These are phyloP conservation scores for Ustilago vetiveriae DNA, from an alignment of 1,284 basidiomycete genomes.

Conservation along the genomic window DNA sequence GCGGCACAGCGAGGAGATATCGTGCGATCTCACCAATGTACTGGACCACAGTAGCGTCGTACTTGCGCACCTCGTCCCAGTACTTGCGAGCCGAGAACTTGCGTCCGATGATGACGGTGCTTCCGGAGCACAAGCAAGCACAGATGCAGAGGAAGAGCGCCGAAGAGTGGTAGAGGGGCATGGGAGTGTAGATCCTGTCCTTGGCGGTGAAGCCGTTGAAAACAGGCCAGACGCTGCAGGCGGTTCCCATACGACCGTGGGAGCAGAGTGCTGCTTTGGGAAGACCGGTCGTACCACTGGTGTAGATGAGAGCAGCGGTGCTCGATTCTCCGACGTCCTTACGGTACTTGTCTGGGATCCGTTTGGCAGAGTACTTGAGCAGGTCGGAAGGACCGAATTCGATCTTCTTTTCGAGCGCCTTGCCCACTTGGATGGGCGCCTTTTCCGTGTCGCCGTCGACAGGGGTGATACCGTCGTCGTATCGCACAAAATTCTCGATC, in stretches of 20 bases:
- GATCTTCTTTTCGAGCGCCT: slow-evolving; percentile 33
- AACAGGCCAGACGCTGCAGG: slow-evolving; percentile 53
- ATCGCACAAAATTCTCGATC: slow-evolving; percentile 50
- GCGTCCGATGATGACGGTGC: slow-evolving; percentile 67
- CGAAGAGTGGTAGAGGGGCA: slow-evolving; percentile 65
- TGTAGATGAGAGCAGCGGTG: slow-evolving; percentile 59
- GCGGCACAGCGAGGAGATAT: slow-evolving; percentile 66
- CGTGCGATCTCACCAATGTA: slow-evolving; percentile 67
- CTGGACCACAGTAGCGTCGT: slow-evolving; percentile 66
- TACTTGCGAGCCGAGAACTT: slow-evolving; percentile 66
- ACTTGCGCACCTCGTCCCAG: slow-evolving; percentile 65
- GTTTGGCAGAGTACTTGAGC: slow-evolving; percentile 41
- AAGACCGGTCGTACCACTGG: slow-evolving; percentile 61
- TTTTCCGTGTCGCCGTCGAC: slow-evolving; percentile 47
- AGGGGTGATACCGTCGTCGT: slow-evolving; percentile 59
- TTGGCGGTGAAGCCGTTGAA: slow-evolving; percentile 48
- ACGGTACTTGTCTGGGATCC: slow-evolving; percentile 43
- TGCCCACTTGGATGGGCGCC: slow-evolving; percentile 17
- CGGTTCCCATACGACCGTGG: slow-evolving; percentile 64
- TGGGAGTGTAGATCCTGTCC: slow-evolving; percentile 67
- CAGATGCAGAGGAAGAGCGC: slow-evolving; percentile 65
- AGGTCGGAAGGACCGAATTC: slow-evolving; percentile 51
- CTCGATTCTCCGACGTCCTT: slow-evolving; percentile 41
- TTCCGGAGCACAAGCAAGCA: slow-evolving; percentile 52
- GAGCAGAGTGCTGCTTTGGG: slow-evolving; percentile 67